Conservation (phyloP, 2,329 filamentous ascomycete genomes). For the Dryadomyces quercus-mongolicae region DNA sequence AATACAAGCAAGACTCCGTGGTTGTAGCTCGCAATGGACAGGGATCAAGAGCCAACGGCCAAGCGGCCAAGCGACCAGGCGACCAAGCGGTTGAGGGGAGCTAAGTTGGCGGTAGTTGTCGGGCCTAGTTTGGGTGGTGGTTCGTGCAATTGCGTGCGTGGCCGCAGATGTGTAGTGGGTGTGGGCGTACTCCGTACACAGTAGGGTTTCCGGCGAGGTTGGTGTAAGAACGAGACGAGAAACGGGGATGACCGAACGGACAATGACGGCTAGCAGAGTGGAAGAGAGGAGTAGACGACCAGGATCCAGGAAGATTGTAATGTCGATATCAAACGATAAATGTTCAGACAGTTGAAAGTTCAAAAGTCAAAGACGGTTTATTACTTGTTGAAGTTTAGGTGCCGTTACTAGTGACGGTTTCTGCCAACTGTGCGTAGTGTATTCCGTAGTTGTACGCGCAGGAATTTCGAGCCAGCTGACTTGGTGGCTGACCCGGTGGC, state of each 20-base stretch:
- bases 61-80: too few relatives aligned
- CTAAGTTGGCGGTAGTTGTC: conserved; percentile 2
- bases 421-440: too few relatives aligned
- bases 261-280: too few relatives aligned
- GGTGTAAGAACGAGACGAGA: too few relatives aligned
- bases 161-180: neutral
- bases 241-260: too few relatives aligned
- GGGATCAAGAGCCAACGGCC: neutral
- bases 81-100: neutral
- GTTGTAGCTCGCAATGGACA: neutral
- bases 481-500: too few relatives aligned
- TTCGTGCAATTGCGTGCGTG: neutral
- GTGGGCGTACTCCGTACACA: neutral
- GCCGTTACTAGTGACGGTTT: neutral
- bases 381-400: neutral
- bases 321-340: too few relatives aligned
- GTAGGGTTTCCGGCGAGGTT: neutral
- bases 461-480: neutral
- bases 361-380: neutral
- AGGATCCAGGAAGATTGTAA: too few relatives aligned
- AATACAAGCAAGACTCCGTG: too few relatives aligned
- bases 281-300: too few relatives aligned
- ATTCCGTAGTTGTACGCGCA: neutral
- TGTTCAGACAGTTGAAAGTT: too few relatives aligned
- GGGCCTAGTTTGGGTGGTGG: neutral